Evolutionary conservation across 208 protist species (phyloP), one percentile per base, ranked within the genome.

Genomic region (Vickermania ingenoplastis): DNA sequence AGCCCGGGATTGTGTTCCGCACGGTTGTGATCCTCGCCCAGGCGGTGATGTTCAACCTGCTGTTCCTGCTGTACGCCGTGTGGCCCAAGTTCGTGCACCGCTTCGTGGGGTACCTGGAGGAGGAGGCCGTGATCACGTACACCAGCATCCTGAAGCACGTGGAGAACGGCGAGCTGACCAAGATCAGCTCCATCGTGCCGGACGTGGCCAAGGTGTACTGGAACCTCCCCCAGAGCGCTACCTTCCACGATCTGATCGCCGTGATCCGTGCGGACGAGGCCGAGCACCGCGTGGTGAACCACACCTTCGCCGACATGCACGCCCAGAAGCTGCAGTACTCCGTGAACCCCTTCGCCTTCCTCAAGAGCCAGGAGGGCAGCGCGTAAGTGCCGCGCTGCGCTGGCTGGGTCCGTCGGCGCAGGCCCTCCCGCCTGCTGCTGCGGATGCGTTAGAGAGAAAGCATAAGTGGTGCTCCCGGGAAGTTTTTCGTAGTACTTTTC

Each of bases 251-350:
- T 59, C 68, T 94, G 5, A 67, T 95, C 50, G 49, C 70, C 7
- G 66, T 67, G n/a, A 75, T 96, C 21, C 68, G 83, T 29, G 80
- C 72, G 2, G 90, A 96, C 73, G 90, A 96, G 69, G 70, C 80
- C 5, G 61, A 83, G 41, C 90, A 96, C 65, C 68, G 90, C 22
- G 73, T 87, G 52, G 75, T 90, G 45, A 96, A 96, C 74, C 91
- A 96, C 79, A 65, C 53, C 14, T 77, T 89, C 48, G 63, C 75
- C 22, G 65, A 75, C 49, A 74, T 79, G 64, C 63, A 79, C 51
- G n/a, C 36, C 3, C 50, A 71, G 36, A 45, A 45, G 7, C 36
- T 45, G 36, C 36, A 45, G 36, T 45, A 45, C 36, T 45, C 36
- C 36, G 36, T 45, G 36, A 45, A 45, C 17, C 36, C 36, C 36